Base-by-base conservation (phyloP, 2,329 filamentous ascomycete species). In the Pseudogymnoascus sp. region DNA sequence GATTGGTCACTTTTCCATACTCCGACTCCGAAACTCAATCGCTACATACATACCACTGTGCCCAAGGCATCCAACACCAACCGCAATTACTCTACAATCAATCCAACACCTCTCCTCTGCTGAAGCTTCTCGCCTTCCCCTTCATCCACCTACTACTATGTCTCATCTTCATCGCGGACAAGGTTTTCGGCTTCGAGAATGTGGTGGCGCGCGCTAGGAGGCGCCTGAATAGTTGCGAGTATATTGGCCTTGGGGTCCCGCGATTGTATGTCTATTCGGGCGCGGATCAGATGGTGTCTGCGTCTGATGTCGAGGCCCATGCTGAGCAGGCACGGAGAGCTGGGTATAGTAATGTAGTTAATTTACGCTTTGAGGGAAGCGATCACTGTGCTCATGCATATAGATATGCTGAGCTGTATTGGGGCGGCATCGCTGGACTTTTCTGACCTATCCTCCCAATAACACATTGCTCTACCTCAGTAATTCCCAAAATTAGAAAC, bases 151-250 rank as follows among this genome's bases (percentile, higher is more conserved):
- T 87, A 6, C 81, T 80, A 1, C 78, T 86, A 4, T 69, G 80
- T 16, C 70, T 86, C 18, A 83, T 84, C 0, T 75, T 86, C 1
- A 76, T 85, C 60, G 83, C 85, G 0, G 85, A 87, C 70, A 73
- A 75, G 0, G 70, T 86, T 16, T 25, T 47, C 7, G 41, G 41
- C 20, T 47, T 47, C 41, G 20, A 47, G 41, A 47, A 47, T 25
- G 41, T 25, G 12, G 12, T 47, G 6, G 41, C 41, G 7, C 20
- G 41, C 20, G 20, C 20, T 6, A 47, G 41, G 41, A 28, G 41
- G 25, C 12, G 41, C 20, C 20, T 47, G 20, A 47, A 47, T 7
- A 47, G 41, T 2, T n/a, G 20, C 14, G 12, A 6, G 11, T 47
- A 25, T 12, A 28, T 47, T 20, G 41, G 0, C 20, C 3, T 8